A percentile compares a stretch with the other conserved stretches of the same genome.
Conservation (phyloP, 169 alveolate species). For the Fabrea salina region DNA sequence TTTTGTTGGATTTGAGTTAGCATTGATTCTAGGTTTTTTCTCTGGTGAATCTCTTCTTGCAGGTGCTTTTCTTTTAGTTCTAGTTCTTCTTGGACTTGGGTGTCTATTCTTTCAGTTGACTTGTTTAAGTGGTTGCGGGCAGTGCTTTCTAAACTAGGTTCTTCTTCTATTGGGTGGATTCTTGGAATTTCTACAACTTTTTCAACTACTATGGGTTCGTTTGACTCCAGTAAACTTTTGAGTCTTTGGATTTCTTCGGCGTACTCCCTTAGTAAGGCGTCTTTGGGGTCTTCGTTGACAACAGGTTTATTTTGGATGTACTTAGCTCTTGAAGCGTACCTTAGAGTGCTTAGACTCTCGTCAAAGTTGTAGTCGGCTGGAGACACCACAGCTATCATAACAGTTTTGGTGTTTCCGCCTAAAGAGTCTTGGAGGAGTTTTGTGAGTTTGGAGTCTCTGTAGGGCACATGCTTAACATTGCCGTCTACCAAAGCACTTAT, state of each 20-base stretch:
- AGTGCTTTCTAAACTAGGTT: background rate
- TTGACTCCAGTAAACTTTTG: conserved; percentile 36
- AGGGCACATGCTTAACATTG: conserved; percentile 87
- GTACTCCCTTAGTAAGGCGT: conserved; percentile 70
- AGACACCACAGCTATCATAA: conserved; percentile 89
- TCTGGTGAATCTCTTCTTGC: background rate
- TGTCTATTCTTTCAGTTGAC: background rate
- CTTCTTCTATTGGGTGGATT: background rate
- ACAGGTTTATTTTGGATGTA: conserved; percentile 55
- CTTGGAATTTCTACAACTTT: conserved; percentile 15
- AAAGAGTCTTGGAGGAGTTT: conserved; percentile 86
- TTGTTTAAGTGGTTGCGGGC: background rate
- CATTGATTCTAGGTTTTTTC: background rate
- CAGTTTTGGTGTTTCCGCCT: conserved; percentile 92
- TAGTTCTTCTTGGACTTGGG: background rate
- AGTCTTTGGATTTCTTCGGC: conserved; percentile 69
- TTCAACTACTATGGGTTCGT: conserved; percentile 3
- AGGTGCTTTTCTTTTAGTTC: background rate
- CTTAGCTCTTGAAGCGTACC: conserved; percentile 69
- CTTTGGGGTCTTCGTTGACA: conserved; percentile 83
- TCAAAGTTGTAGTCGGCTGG: conserved; percentile 92
- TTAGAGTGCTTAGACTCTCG: conserved; percentile 89
- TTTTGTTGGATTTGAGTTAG: background rate
- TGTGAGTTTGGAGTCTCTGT: conserved; percentile 93
- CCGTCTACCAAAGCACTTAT: conserved; percentile 89